Conservation (phyloP, 2,329 filamentous ascomycete genomes). For the Verticillium klebahnii region DNA sequence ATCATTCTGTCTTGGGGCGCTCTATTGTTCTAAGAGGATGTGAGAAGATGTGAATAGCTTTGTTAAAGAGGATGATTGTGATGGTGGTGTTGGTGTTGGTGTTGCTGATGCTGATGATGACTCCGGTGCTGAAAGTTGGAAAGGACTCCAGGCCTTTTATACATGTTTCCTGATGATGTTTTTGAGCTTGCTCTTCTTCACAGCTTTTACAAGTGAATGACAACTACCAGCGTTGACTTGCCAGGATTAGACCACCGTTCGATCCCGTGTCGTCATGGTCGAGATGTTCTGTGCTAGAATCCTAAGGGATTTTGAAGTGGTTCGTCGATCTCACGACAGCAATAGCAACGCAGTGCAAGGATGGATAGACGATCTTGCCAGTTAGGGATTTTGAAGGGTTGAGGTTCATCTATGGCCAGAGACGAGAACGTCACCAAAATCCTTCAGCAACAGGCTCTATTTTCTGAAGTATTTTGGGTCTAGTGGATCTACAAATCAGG, state of each 20-base stretch:
- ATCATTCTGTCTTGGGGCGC: not conserved
- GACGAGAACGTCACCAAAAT: not conserved
- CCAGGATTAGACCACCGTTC: not conserved
- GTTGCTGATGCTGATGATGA: not conserved
- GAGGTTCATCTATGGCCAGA: not conserved
- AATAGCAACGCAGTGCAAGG: not conserved
- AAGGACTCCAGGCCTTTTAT: not conserved
- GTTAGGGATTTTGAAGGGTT: not conserved
- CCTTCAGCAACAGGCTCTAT: not conserved
- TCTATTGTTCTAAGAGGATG: not conserved
- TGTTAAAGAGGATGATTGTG: not conserved
- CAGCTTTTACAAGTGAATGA: no score
- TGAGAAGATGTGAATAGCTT: not conserved
- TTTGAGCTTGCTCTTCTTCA: no score
- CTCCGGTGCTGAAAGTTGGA: not conserved
- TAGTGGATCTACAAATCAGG: not conserved
- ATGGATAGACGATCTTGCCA: not conserved
- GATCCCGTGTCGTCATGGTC: not conserved
- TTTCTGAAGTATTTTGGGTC: not conserved
- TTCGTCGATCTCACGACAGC: not conserved
- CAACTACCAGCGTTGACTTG: not conserved
- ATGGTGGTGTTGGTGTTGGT: not conserved
- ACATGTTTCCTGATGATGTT: not conserved
- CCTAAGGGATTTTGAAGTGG: not conserved
- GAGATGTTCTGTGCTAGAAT: not conserved